Evolutionary conservation across 2,329 filamentous ascomycete genomes (phyloP).

Genomic region (Torrubiella hemipterigena): DNA sequence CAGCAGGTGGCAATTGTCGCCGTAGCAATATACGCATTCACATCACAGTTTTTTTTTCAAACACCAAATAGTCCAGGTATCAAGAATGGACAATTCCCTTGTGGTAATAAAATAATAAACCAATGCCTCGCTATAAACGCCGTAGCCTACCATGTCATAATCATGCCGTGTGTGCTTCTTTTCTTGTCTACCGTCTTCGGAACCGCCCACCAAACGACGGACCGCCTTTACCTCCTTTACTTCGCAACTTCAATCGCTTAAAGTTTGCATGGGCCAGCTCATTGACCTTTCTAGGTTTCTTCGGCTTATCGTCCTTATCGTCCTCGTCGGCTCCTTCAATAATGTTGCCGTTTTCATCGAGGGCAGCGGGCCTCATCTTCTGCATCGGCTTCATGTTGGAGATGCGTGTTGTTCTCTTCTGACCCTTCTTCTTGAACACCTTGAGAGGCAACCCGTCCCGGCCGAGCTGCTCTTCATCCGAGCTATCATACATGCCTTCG

Average conservation of each 20-base stretch:
- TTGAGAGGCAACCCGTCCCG: conserved; percentile 47
- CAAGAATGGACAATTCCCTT: too few relatives aligned
- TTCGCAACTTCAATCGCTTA: conserved; percentile 51
- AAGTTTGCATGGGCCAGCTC: conserved; percentile 56
- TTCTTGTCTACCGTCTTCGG: conserved; percentile 36
- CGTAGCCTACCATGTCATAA: too few relatives aligned
- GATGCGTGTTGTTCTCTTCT: conserved; percentile 64
- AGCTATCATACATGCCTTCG: conserved; percentile 44
- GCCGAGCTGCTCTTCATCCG: conserved; percentile 37
- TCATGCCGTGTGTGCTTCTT: too few relatives aligned
- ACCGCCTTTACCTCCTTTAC: conserved; percentile 50
- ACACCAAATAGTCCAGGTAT: too few relatives aligned
- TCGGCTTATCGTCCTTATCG: conserved; percentile 19
- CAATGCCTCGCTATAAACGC: too few relatives aligned
- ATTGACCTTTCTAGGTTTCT: conserved; percentile 44
- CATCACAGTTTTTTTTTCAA: too few relatives aligned
- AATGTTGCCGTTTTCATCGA: conserved; percentile 18
- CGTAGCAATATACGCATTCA: too few relatives aligned
- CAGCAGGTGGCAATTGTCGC: too few relatives aligned
- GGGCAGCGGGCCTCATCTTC: conserved; percentile 30
- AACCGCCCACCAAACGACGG: conserved; percentile 46
- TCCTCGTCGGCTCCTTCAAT: conserved; percentile 13
- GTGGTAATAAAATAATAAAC: too few relatives aligned
- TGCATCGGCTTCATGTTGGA: conserved; percentile 50
- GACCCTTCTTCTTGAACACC: conserved; percentile 71